Evolutionary conservation across 495 filamentous ascomycete species (phyloP), one percentile per base, ranked within the genome.

Genomic region (Cetradonia linearis): DNA sequence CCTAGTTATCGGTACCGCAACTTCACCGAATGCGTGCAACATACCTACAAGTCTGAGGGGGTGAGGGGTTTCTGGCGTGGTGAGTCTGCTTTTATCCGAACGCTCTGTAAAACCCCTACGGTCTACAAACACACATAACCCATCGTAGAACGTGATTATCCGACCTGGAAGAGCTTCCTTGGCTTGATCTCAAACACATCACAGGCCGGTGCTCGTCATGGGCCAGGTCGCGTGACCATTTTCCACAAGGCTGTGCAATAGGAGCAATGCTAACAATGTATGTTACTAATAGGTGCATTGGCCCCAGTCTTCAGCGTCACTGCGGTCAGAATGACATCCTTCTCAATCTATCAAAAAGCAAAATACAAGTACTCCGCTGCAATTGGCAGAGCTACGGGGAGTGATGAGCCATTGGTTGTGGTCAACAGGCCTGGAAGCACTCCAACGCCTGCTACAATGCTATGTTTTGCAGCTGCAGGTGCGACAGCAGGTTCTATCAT

Each of bases 341-440:
- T 92, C 68, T 89, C 87, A 50, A 84, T 91, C 61, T 92, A 92
- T 72, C 86, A 89, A 72, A 81, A 81, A 57, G 84, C 88, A 36
- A 92, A 92, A 73, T 83, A 88, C 71, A 73, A 76, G 34, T 85
- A 87, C 69, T 83, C 86, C 42, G 69, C 66, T 5, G 59, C 65
- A 5, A 68, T 68, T 20, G 66, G 66, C 48, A 50, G 52, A 58
- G 74, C 80, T 55, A 80, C 82, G 56, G 85, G 83, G 20, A 73
- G 77, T 48, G 83, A 86, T 58, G 66, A 68, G 46, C 86, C 87
- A n/a, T 76, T 88, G 63, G 77, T 77, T 37, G 78, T 85, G 66
- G 85, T 87, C 53, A 87, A 84, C 62, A 79, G 78, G 49, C 74
- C 70, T 58, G 85, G 84, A 38, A 81, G 79, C 28, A 82, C 77